Conservation (phyloP, 176 grass and related monocot genomes). For the Hordeum vulgare region DNA sequence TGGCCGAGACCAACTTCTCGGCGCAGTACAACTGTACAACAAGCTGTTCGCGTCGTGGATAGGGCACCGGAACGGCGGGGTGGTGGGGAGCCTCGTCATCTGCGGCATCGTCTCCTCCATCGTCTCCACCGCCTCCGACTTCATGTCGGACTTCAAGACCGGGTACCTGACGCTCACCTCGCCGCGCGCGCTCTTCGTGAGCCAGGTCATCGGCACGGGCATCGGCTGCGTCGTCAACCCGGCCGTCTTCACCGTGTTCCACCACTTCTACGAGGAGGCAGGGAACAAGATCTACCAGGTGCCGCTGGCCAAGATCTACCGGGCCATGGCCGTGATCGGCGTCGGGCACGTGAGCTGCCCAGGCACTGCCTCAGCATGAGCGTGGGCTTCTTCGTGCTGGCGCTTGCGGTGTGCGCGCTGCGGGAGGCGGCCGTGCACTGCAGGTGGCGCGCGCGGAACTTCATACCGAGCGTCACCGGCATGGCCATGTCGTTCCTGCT, state of each 20-base stretch:
- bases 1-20: slow-evolving; percentile 71
- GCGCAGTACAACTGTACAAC: slow-evolving; percentile 55
- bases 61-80: slow-evolving; percentile 15
- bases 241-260: slow-evolving; percentile 57
- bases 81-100: slow-evolving; percentile 63
- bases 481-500: slow-evolving; percentile 69
- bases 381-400: slow-evolving; percentile 29
- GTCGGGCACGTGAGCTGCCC: slow-evolving; percentile 46
- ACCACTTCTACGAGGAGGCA: slow-evolving; percentile 42
- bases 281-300: slow-evolving; percentile 33
- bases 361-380: slow-evolving; percentile 47
- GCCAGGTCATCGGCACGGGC: slow-evolving; percentile 58
- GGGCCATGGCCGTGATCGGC: slow-evolving; percentile 63
- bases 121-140: slow-evolving; percentile 63
- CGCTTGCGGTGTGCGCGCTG: slow-evolving; percentile 29
- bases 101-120: slow-evolving; percentile 62
- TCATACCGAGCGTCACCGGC: slow-evolving; percentile 52
- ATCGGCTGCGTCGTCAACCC: slow-evolving; percentile 60
- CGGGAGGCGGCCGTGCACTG: slow-evolving; percentile 37
- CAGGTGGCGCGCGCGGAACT: slow-evolving; percentile 23
- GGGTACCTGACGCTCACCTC: slow-evolving; percentile 77
- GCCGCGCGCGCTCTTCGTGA: slow-evolving; percentile 52
- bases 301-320: slow-evolving; percentile 54
- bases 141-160: slow-evolving; percentile 78
- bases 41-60: slow-evolving; percentile 71